Percentiles rank a stretch among this genome's conserved stretches.
Conservation (phyloP, 2,329 filamentous ascomycete genomes). For the Aureobasidium musti region DNA sequence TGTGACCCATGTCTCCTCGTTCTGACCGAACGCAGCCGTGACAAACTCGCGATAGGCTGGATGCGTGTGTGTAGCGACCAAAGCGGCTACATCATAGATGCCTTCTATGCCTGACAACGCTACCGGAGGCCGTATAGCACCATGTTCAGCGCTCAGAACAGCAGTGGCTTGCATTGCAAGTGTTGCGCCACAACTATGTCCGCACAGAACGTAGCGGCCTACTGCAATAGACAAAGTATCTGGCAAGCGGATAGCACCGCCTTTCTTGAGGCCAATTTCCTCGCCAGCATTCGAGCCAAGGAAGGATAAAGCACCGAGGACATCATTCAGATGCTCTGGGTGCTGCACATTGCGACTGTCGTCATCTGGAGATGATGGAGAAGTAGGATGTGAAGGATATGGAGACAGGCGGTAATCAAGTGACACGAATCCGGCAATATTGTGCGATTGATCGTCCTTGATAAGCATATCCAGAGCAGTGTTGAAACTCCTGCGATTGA, state of each 20-base stretch:
- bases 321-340: constrained; percentile 63
- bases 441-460: constrained; percentile 33
- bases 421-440: constrained; percentile 63
- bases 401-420: constrained; percentile 66
- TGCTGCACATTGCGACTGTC: constrained; percentile 54
- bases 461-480: constrained; percentile 45
- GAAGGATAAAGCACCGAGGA: constrained; percentile 54
- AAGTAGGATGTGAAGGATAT: constrained; percentile 46
- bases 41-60: constrained; percentile 60
- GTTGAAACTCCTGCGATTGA: constrained; percentile 42
- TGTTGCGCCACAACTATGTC: constrained; percentile 66
- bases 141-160: constrained; percentile 45
- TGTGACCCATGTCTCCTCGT: constrained; percentile 53
- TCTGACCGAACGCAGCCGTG: constrained; percentile 46
- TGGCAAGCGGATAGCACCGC: not conserved
- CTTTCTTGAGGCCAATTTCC: not conserved
- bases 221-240: not conserved
- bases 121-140: constrained; percentile 46
- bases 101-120: constrained; percentile 65
- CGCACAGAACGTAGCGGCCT: constrained; percentile 57
- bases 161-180: constrained; percentile 58
- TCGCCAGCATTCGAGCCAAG: constrained; percentile 43
- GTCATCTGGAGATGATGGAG: constrained; percentile 53
- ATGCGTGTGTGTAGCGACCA: constrained; percentile 53
- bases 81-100: constrained; percentile 64